Evolutionary conservation across 2,329 filamentous ascomycete species (phyloP), one percentile per base, ranked within the genome.

Genomic region (Tolypocladium guangdongense): DNA sequence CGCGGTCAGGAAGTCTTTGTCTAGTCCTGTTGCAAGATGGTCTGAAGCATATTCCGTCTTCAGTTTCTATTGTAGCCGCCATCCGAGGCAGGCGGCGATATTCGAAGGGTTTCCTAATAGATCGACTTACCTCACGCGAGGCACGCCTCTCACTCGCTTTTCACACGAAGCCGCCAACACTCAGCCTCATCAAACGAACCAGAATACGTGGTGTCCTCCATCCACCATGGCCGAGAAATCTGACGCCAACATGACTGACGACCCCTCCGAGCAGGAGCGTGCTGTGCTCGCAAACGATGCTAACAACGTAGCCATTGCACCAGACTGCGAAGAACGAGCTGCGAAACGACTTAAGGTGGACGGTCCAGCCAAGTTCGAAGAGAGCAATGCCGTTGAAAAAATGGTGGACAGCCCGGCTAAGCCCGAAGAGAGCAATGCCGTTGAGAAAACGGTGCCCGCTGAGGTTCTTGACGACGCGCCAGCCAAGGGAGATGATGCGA

Each of bases 301-400:
- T 2, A 36, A 7, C 48, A 43, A 36, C 27, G 4, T 48, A n/a
- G 16, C 11, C 39, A 27, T 39, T 14, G 22, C 33, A 18, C 24
- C 41, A 12, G 4, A 22, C 27, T 43, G 54, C 20, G 59, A 64
- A 50, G 70, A 71, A 59, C 75, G 77, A 55, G 74, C 79, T 39
- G 68, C 77, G 51, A 87, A 87, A 71, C 78, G 81, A 62, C 71
- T 78, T 59, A 87, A 80, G 68, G 65, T 80, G 51, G 74, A 79
- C 33, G 58, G 59, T 52, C 55, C 67, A 51, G 55, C 51, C 39
- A 52, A 55, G 4, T 49, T 56, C 50, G 57, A 56, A 18, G 36
- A 54, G 14, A 39, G 32, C 16, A 49, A 51, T 14, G 11, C 50
- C 18, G 49, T 45, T 24, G 51, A 56, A 24, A 24, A 38, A 36